Conservation (phyloP, 306 rosid genomes). For the Hippophae tibetana region DNA sequence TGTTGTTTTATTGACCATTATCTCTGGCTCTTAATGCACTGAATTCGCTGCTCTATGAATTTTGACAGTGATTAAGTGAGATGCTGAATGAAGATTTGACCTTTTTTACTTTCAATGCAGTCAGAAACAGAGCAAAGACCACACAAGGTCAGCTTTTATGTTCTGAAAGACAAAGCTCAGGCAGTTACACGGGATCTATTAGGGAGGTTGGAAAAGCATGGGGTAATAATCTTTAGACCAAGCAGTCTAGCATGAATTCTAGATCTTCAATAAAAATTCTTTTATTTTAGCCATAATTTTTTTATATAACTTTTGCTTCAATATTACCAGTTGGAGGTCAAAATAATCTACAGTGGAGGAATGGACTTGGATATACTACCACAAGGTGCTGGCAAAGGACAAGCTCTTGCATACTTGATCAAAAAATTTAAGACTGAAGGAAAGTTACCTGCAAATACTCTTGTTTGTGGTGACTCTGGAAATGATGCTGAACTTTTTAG, state of each 20-base stretch:
- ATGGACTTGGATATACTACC: slow-evolving; percentile 86
- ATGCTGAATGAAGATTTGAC: slow-evolving; percentile 5
- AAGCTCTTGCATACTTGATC: slow-evolving; percentile 91
- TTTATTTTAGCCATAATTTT: not conserved
- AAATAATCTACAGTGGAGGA: slow-evolving; percentile 95
- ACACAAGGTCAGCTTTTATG: slow-evolving; percentile 88
- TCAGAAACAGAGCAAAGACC: slow-evolving; percentile 79
- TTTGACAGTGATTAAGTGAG: not conserved
- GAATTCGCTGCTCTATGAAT: slow-evolving; percentile 2
- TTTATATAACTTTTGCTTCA: slow-evolving; percentile 13
- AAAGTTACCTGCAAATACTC: slow-evolving; percentile 60
- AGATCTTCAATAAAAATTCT: slow-evolving; percentile 1
- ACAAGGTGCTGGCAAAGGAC: slow-evolving; percentile 97
- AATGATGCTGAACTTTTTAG: slow-evolving; percentile 95
- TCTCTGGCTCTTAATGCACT: slow-evolving; percentile 8
- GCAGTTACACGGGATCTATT: slow-evolving; percentile 59
- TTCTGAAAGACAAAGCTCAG: slow-evolving; percentile 67
- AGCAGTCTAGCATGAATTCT: slow-evolving; percentile 8
- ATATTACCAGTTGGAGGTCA: slow-evolving; percentile 75
- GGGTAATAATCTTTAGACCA: slow-evolving; percentile 43
- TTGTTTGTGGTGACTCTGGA: slow-evolving; percentile 97
- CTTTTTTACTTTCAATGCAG: slow-evolving; percentile 34
- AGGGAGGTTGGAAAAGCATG: slow-evolving; percentile 43
- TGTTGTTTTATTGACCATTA: slow-evolving; percentile 9
- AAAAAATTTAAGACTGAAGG: slow-evolving; percentile 66